These are phyloP conservation scores for Coemansia sp. DNA, from an alignment of 192 early-diverging fungal species.

Conservation along the genomic window DNA sequence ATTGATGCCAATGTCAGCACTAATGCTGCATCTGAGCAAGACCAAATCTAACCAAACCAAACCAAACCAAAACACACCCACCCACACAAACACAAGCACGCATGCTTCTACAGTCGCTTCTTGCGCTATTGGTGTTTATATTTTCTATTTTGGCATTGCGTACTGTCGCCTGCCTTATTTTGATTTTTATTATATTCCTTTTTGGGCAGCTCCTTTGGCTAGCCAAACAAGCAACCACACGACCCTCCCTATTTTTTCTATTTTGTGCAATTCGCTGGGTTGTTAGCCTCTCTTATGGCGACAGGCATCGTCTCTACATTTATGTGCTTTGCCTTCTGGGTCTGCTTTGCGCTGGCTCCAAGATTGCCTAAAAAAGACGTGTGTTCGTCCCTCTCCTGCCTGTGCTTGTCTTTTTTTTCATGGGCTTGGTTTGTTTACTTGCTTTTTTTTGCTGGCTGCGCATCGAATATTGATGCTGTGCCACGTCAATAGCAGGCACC, in stretches of 20 bases:
- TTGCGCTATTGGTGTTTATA: background rate
- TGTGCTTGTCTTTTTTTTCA: background rate
- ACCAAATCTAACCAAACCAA: background rate
- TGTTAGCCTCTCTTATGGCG: background rate
- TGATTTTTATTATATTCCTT: background rate
- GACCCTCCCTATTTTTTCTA: background rate
- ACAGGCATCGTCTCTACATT: background rate
- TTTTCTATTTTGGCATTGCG: background rate
- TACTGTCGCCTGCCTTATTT: background rate
- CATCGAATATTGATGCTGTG: background rate
- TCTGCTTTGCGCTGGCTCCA: background rate
- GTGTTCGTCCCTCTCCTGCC: background rate
- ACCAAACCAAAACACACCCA: background rate
- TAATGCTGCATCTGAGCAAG: background rate
- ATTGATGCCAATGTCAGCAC: background rate
- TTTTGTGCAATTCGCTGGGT: background rate
- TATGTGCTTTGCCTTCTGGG: background rate
- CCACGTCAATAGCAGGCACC: background rate
- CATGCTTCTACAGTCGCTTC: background rate
- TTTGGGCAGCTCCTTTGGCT: background rate
- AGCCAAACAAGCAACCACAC: background rate
- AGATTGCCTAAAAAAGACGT: background rate
- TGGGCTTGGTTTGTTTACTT: background rate
- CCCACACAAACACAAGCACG: background rate
- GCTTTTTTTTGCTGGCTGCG: background rate